Base-by-base conservation (phyloP, 805 yeast species). In the Kluyveromyces aestuarii region DNA sequence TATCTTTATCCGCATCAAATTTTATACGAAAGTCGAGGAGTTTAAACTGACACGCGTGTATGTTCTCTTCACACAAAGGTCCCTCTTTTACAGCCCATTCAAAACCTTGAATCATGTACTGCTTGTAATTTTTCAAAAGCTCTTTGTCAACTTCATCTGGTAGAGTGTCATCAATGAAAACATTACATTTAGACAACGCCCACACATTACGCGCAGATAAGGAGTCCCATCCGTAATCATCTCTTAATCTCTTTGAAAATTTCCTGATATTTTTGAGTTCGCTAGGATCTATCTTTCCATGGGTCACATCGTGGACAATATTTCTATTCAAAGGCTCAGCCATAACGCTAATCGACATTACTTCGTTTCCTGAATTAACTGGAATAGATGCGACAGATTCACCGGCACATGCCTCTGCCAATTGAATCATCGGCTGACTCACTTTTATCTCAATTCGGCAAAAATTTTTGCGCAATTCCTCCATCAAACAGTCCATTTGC, bases 31-130 rank as follows among this genome's bases (percentile, higher is more conserved):
- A 77, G 49, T 82, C 87, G 43, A 87, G 71, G 39, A 93, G 73
- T 48, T 80, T 79, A 64, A 93, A 88, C 53, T 77, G 80, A 6
- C 82, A 79, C 47, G 81, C 76, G 47, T 86, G 69, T 7, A 93
- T 72, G 0, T 86, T 82, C 60, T 88, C 96, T 51, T 85, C 96
- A 52, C 95, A 81, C n/a, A 93, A 69, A 0, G 99, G 99, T 0
- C 99, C 99, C 57, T 87, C 96, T 48, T 79, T 72, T 0, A 78
- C 72, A 2, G 84, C 83, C 93, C 96, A 86, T 56, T 77, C 75
- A 67, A 91, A 93, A 0, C 98, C 99, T 55, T 82, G 83, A 2
- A 71, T 67, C 1, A 90, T 74, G 2, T 79, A 70, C 7, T 77
- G 81, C 51, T 78, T 81, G 27, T 76, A 71, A 0, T 67, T 46